Base-by-base conservation (phyloP, 177 flowering plant genomes). In the Vitis hybrid region DNA sequence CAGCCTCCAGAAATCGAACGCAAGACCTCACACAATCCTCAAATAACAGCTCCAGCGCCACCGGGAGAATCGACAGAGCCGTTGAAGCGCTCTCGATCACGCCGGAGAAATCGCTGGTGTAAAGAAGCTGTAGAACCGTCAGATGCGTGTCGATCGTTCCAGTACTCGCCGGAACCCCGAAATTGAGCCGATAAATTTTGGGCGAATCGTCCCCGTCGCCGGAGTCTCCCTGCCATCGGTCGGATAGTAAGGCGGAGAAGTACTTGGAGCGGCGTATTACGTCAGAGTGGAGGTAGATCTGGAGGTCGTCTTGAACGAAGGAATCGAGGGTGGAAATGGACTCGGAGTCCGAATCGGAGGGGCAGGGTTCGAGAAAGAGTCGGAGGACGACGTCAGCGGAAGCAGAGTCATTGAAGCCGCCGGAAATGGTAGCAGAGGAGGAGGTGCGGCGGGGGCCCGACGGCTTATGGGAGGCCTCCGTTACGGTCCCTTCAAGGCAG, bases 21-120 rank as follows among this genome's bases (percentile, higher is more conserved):
- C 98, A 91, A 10, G 83, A 85, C 57, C 35, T 78, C 12, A 93
- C 83, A 58, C 90, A 89, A 46, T 94, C 99, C 66, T 94, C 99
- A 52, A 91, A 94, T 27, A 93, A 76, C 30, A 94, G 65, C 69
- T 90, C 89, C 1, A 91, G 78, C 0, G 99, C 99, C 0, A 91
- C 88, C 0, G 94, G 94, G 4, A 94, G 83, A 15, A 89, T 66
- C 27, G 78, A 77, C 3, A 93, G 77, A 11, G 94, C 98, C 5
- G 65, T 27, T 6, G 81, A 54, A 0, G 76, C 87, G 4, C 70
- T 60, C 30, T 68, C 56, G 68, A 91, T 86, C 0, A 70, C 72
- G 15, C 52, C 50, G 2, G 78, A 55, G 61, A 87, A 79, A 78
- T 90, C 91, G 46, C 70, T 54, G 18, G 81, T 60, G 74, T 94